phyloP scores from a whole-genome alignment of 2,329 filamentous ascomycete genomes.

The Fulvia fulva region DNA sequence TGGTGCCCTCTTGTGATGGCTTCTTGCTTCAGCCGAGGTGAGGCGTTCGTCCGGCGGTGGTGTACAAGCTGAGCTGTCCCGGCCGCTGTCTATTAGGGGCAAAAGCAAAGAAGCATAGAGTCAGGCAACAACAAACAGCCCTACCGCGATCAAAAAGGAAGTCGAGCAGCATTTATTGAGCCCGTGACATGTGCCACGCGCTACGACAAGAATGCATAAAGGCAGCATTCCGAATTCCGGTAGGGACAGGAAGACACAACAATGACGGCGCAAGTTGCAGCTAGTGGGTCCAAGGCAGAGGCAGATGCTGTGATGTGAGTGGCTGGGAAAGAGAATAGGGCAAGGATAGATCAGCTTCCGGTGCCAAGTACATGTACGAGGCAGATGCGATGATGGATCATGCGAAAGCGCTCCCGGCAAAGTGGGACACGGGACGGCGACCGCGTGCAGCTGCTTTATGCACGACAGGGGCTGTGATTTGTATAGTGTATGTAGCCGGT shows the following conservation, averaged over 20 bases:
- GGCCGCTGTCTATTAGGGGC: neutral
- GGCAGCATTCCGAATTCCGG: neutral
- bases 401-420: no score
- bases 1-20: constrained; percentile 20
- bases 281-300: neutral
- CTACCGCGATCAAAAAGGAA: neutral
- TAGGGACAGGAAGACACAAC: neutral
- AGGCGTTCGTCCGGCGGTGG: neutral
- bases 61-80: no score
- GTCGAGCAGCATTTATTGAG: neutral
- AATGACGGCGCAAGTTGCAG: neutral
- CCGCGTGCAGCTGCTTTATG: neutral
- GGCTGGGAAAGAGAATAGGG: neutral
- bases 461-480: neutral
- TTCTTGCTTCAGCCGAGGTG: neutral
- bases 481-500: no score
- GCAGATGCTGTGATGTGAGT: neutral
- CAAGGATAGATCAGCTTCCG: no score
- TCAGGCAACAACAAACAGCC: neutral
- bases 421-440: neutral
- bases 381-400: no score
- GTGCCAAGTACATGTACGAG: no score
- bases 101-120: neutral
- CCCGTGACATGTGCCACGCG: neutral
- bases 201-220: neutral